These are phyloP conservation scores for Fragilaria crotonensis DNA, from an alignment of 108 stramenopile species.

Conservation along the genomic window DNA sequence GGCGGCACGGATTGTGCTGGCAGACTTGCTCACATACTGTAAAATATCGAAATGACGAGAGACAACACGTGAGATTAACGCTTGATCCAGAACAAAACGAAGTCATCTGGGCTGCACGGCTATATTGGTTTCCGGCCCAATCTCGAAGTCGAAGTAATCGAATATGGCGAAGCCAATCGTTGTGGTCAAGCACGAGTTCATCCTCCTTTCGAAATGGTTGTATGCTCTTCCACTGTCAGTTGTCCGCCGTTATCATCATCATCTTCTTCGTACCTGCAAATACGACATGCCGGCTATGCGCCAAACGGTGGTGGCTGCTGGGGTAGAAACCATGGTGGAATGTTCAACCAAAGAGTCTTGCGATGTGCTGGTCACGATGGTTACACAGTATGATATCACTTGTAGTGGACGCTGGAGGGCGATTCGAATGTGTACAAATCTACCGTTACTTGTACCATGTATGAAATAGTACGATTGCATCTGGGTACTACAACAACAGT, in stretches of 20 bases:
- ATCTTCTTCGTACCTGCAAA: slow-evolving; percentile 59
- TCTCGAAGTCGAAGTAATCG: not conserved
- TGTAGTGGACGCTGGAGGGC: too few species aligned
- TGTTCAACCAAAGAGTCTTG: not conserved
- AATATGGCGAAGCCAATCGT: not conserved
- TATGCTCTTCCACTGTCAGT: not conserved
- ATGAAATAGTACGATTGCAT: too few species aligned
- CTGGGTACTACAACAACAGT: too few species aligned
- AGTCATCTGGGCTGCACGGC: not conserved
- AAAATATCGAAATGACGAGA: slow-evolving; percentile 2
- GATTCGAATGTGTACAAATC: too few species aligned
- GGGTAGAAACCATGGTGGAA: not conserved
- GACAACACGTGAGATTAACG: not conserved
- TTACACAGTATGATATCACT: too few species aligned
- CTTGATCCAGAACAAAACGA: not conserved
- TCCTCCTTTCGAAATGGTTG: not conserved
- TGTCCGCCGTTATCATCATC: not conserved
- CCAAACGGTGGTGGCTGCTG: slow-evolving; percentile 78
- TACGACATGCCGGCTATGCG: slow-evolving; percentile 90
- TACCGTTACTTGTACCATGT: too few species aligned
- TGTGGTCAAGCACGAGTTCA: not conserved
- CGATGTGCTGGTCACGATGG: too few species aligned
- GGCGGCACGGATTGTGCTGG: slow-evolving; percentile 61
- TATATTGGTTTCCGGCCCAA: not conserved
- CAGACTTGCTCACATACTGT: slow-evolving; percentile 82